Conservation (phyloP, 495 filamentous ascomycete genomes). For the Rhizodiscina lignyota region DNA sequence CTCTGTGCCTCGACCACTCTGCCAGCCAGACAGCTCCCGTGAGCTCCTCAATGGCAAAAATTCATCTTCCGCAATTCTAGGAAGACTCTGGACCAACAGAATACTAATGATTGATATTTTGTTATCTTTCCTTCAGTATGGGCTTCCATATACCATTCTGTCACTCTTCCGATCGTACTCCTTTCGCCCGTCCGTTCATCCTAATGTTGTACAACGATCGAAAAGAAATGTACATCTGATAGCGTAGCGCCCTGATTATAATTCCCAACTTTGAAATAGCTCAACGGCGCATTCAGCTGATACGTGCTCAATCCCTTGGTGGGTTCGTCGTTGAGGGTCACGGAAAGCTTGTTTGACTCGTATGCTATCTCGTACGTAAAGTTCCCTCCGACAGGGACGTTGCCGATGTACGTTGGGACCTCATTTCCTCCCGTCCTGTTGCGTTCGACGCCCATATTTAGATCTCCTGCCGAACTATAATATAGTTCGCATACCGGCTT, state of each 20-base stretch:
- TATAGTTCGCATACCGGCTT: conserved; percentile 26
- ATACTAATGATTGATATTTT: too few relatives aligned
- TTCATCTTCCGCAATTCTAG: too few relatives aligned
- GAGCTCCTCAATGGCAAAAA: too few relatives aligned
- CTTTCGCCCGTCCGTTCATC: too few relatives aligned
- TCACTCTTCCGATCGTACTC: too few relatives aligned
- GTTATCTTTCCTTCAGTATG: too few relatives aligned
- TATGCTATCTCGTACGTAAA: conserved; percentile 24
- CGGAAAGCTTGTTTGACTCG: conserved; percentile 12
- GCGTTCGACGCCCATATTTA: conserved; percentile 21
- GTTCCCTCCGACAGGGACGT: conserved; percentile 11
- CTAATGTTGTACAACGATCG: conserved; percentile 16
- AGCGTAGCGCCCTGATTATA: conserved; percentile 23
- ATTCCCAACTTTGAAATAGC: conserved; percentile 29
- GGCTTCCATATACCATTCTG: too few relatives aligned
- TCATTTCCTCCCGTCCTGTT: conserved; percentile 12
- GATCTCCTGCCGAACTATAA: conserved; percentile 14
- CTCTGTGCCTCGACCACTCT: too few relatives aligned
- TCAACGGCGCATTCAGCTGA: conserved; percentile 14
- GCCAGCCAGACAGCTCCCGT: too few relatives aligned
- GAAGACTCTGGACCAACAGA: too few relatives aligned
- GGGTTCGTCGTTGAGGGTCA: conserved; percentile 18
- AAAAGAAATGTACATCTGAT: conserved; percentile 18
- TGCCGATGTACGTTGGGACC: conserved; percentile 14
- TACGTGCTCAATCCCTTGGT: conserved; percentile 15